phyloP scores from a whole-genome alignment of 305 asterid genomes.

The Petunia hybrid region DNA sequence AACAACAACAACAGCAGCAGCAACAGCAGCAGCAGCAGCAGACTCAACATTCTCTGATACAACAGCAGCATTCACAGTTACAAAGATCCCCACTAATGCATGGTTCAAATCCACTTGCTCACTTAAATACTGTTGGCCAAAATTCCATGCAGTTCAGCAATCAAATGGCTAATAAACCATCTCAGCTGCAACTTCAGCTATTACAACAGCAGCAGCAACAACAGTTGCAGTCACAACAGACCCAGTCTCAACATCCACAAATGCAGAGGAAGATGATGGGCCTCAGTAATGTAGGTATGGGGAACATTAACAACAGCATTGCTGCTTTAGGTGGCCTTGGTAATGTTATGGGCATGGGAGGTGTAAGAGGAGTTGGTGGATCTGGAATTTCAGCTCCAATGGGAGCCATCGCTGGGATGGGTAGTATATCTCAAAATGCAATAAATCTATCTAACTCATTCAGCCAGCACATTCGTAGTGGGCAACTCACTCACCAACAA shows the following conservation, averaged over 20 bases:
- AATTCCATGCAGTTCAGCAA: conserved; percentile 67
- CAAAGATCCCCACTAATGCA: conserved; percentile 86
- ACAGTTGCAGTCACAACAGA: conserved; percentile 51
- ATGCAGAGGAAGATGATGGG: conserved; percentile 85
- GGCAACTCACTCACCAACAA: conserved; percentile 55
- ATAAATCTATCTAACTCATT: conserved; percentile 62
- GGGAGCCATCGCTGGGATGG: conserved; percentile 70
- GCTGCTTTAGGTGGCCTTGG: conserved; percentile 79
- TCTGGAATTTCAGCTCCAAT: conserved; percentile 73
- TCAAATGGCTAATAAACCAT: conserved; percentile 62
- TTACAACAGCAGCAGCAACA: conserved; percentile 61
- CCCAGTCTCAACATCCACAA: conserved; percentile 53
- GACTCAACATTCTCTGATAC: conserved; percentile 53
- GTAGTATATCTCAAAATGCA: conserved; percentile 66
- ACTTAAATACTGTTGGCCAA: conserved; percentile 66
- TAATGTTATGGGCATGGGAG: conserved; percentile 74
- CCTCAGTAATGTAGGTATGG: conserved; percentile 77
- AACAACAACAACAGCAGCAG: conserved; percentile 51
- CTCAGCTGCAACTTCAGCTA: conserved; percentile 72
- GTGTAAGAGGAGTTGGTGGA: conserved; percentile 74
- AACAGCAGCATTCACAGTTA: conserved; percentile 70
- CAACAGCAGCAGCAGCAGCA: conserved; percentile 34
- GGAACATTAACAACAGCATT: conserved; percentile 73
- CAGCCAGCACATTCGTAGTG: conserved; percentile 54
- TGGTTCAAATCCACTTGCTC: conserved; percentile 67